Conservation (phyloP, 108 stramenopile species). For the Conticribra weissflogii region DNA sequence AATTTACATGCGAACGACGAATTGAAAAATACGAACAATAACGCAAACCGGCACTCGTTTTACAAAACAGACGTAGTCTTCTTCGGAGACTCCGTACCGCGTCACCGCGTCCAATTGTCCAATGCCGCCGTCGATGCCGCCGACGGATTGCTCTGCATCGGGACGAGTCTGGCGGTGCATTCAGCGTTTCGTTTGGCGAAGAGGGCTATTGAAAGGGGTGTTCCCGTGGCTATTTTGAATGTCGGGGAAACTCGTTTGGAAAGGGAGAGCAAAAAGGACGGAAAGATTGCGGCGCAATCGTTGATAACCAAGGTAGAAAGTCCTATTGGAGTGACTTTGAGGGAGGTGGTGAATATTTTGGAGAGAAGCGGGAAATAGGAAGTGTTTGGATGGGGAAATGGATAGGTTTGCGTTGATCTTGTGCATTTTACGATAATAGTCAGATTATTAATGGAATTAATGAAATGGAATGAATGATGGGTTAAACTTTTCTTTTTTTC, state of each 20-base stretch:
- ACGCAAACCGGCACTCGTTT: conserved; percentile 51
- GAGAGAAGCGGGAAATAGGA: no score
- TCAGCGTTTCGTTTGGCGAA: conserved; percentile 87
- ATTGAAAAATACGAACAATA: not conserved
- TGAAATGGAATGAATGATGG: no score
- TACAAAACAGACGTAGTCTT: conserved; percentile 96
- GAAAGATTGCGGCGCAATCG: not conserved
- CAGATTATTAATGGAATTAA: no score
- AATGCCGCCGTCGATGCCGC: conserved; percentile 69
- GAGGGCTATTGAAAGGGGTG: conserved; percentile 59
- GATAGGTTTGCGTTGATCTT: no score
- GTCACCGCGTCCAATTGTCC: conserved; percentile 61
- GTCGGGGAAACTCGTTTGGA: conserved; percentile 92
- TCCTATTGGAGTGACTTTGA: conserved; percentile 51
- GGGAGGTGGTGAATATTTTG: conserved; percentile 33
- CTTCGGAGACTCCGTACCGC: conserved; percentile 90
- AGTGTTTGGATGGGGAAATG: no score
- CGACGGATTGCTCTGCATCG: conserved; percentile 88
- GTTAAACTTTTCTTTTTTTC: no score
- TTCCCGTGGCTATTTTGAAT: conserved; percentile 84
- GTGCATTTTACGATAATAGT: no score
- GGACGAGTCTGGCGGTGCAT: conserved; percentile 86
- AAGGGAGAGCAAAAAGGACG: conserved; percentile 51
- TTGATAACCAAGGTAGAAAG: conserved; percentile 52
- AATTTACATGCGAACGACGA: no score